These are phyloP conservation scores for Beauveria pseudobassiana DNA, from an alignment of 2,329 filamentous ascomycete genomes.

Conservation along the genomic window DNA sequence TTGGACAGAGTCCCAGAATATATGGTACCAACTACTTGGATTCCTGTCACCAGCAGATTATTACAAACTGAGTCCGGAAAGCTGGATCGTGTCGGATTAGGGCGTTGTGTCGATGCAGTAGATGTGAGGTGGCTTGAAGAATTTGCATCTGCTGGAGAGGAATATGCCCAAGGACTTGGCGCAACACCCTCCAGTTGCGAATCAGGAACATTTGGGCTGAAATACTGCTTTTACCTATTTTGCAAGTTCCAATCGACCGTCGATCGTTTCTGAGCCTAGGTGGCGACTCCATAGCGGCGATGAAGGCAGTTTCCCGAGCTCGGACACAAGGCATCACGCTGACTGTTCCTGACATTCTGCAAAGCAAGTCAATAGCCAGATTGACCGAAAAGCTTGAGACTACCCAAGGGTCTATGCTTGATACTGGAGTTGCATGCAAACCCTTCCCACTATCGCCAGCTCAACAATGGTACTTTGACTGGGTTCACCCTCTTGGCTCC, in stretches of 20 bases:
- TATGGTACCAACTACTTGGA: constrained; percentile 36
- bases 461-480: background rate
- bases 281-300: constrained; percentile 17
- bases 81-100: constrained; percentile 11
- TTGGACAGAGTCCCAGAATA: constrained; percentile 24
- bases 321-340: constrained; percentile 10
- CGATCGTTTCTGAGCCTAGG: constrained; percentile 15
- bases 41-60: constrained; percentile 29
- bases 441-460: background rate
- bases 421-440: background rate
- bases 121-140: background rate
- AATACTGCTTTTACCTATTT: background rate
- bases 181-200: constrained; percentile 15
- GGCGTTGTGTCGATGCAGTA: background rate
- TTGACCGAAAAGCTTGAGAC: background rate
- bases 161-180: background rate
- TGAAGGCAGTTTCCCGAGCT: constrained; percentile 14
- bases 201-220: constrained; percentile 21
- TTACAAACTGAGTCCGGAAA: constrained; percentile 28
- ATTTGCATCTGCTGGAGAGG: constrained; percentile 1
- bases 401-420: background rate
- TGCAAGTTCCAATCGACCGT: background rate
- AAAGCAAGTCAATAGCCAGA: background rate
- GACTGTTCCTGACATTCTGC: constrained; percentile 3
- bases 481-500: background rate